These are phyloP conservation scores for Amanita exitialis DNA, from an alignment of 768 basidiomycete species.

Conservation along the genomic window DNA sequence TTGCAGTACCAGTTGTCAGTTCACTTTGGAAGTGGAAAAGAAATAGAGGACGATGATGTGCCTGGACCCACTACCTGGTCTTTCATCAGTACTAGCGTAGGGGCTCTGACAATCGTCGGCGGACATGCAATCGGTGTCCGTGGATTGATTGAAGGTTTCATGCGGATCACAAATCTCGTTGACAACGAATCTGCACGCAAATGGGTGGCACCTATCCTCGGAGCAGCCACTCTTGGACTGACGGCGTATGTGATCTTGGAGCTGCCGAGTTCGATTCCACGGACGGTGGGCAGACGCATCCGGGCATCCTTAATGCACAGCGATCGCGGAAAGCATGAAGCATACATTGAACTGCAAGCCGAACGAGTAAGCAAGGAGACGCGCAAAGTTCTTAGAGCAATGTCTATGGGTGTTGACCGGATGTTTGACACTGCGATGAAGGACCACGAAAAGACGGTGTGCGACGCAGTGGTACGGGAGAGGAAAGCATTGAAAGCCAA, in stretches of 20 bases:
- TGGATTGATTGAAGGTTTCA: slow-evolving; percentile 66
- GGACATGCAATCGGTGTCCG: slow-evolving; percentile 72
- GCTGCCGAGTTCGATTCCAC: slow-evolving; percentile 81
- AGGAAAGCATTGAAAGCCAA: slow-evolving; percentile 60
- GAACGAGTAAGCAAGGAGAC: slow-evolving; percentile 74
- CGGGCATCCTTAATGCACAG: slow-evolving; percentile 47
- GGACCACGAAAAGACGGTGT: slow-evolving; percentile 67
- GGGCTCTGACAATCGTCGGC: slow-evolving; percentile 85
- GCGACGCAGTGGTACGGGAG: slow-evolving; percentile 66
- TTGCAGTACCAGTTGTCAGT: slow-evolving; percentile 69
- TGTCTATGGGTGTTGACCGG: slow-evolving; percentile 84
- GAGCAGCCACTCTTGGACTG: slow-evolving; percentile 63
- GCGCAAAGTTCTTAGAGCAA: slow-evolving; percentile 85
- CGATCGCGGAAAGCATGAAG: slow-evolving; percentile 36
- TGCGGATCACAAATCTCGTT: slow-evolving; percentile 69
- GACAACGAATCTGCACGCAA: slow-evolving; percentile 71
- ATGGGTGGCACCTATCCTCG: slow-evolving; percentile 84
- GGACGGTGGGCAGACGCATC: slow-evolving; percentile 81
- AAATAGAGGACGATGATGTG: slow-evolving; percentile 23
- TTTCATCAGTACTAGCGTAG: slow-evolving; percentile 67
- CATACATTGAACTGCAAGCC: slow-evolving; percentile 61
- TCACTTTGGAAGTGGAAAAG: slow-evolving; percentile 49
- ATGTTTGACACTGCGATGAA: slow-evolving; percentile 77
- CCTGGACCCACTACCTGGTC: slow-evolving; percentile 55
- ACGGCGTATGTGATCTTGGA: slow-evolving; percentile 79